Evolutionary conservation across 2,329 filamentous ascomycete species (phyloP), one percentile per base, ranked within the genome.

Genomic region (Beauveria caledonica): DNA sequence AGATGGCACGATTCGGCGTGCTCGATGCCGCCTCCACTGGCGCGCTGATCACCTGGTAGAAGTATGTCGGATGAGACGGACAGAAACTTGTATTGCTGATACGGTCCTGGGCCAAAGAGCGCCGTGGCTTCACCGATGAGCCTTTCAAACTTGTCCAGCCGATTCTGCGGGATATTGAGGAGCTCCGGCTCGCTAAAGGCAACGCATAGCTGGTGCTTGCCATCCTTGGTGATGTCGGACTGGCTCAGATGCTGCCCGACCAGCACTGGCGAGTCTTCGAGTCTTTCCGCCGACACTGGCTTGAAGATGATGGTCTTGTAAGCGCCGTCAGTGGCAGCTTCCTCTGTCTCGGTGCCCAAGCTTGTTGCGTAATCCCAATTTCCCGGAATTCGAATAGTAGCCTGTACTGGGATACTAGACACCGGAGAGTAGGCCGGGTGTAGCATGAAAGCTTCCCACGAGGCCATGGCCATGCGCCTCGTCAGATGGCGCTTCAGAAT

Each of bases 251-350:
- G 27, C 36, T 49, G 58, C 2, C 58, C 61, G 6, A 53, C 29
- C 13, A 63, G n/a, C 8, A 63, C 33, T 23, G 61, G 61, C 21
- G 61, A 63, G 53, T 63, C 61, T 9, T 53, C 46, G 4, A 63
- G 53, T 19, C 53, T 60, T 21, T 58, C 58, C 15, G 60, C 51
- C 27, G 45, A 39, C 1, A 54, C 50, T 2, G 58, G 45, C n/a
- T 27, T 15, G 39, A 57, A 63, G 15, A 8, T 27, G 17, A 62
- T n/a, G 5, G 25, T 60, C n/a, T 48, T 57, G 23, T 27, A 23
- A 9, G 52, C 15, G 11, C 58, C 61, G 17, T 54, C 39, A 27
- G 27, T 2, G 21, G 42, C 53, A 27, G 19, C 25, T 6, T 39
- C 29, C 13, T 23, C 42, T n/a, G 33, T 45, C 23, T 60, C 49